phyloP scores from a whole-genome alignment of 257 asterid species.

The Penstemon davidsonii region DNA sequence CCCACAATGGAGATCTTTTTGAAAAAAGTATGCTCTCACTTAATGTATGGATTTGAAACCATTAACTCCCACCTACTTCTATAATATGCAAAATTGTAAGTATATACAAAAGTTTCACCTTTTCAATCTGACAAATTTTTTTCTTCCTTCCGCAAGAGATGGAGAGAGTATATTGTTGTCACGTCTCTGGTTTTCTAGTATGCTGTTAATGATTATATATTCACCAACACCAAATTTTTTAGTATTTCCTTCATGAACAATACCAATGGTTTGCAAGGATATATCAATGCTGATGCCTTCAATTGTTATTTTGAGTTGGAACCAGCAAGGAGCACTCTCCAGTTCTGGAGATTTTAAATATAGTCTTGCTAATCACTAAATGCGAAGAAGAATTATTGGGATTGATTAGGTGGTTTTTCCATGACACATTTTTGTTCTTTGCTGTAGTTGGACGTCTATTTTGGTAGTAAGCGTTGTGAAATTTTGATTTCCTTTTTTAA shows the following conservation, averaged over 20 bases:
- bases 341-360: not conserved
- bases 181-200: slow-evolving; percentile 6
- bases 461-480: not conserved
- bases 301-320: not conserved
- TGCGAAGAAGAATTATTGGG: slow-evolving; percentile 3
- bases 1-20: too few species aligned
- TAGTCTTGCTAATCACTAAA: not conserved
- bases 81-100: too few species aligned
- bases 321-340: slow-evolving; percentile 7
- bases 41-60: too few species aligned
- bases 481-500: not conserved
- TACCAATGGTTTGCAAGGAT: not conserved
- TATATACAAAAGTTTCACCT: too few species aligned
- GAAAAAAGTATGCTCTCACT: too few species aligned
- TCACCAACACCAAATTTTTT: slow-evolving; percentile 16
- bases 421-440: slow-evolving; percentile 9
- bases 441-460: not conserved
- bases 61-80: too few species aligned
- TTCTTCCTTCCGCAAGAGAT: too few species aligned
- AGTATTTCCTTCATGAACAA: not conserved
- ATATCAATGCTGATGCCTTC: not conserved
- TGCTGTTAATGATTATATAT: not conserved
- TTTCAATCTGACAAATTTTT: not conserved
- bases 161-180: too few species aligned
- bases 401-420: slow-evolving; percentile 4